Evolutionary conservation across 176 grass and related monocot genomes (phyloP).

Genomic region (Coix lacrymajobi): DNA sequence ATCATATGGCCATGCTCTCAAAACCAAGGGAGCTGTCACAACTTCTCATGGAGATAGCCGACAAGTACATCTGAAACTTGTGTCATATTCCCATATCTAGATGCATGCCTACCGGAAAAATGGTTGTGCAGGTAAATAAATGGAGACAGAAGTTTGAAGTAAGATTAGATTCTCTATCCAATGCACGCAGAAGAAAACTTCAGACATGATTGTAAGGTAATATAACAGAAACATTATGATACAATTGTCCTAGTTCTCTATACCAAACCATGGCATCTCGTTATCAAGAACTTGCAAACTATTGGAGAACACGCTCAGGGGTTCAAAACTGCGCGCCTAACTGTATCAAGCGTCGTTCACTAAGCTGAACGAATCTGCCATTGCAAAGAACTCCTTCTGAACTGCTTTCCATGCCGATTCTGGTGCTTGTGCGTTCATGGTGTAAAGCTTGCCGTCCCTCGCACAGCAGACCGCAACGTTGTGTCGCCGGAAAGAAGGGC

Average conservation of each 20-base stretch:
- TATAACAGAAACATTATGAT: not conserved
- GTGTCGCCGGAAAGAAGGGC: constrained; percentile 58
- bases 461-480: constrained; percentile 81
- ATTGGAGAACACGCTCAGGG: not conserved
- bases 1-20: constrained; percentile 58
- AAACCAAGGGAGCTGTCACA: constrained; percentile 32
- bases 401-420: constrained; percentile 59
- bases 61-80: not conserved
- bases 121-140: not conserved
- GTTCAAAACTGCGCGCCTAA: constrained; percentile 19
- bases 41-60: constrained; percentile 23
- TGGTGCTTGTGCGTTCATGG: constrained; percentile 78
- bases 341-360: constrained; percentile 29
- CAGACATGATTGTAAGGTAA: not conserved
- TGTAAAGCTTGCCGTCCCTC: constrained; percentile 68
- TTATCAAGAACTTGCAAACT: not conserved
- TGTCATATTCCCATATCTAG: too few species aligned
- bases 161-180: not conserved
- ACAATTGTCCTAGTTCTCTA: constrained; percentile 7
- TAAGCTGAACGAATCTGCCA: constrained; percentile 83
- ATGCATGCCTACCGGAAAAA: not conserved
- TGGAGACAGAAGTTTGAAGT: not conserved
- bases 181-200: not conserved
- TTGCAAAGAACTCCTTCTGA: constrained; percentile 50
- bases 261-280: not conserved